phyloP scores from a whole-genome alignment of 805 yeast species.

The Wickerhamomyces ciferrii region DNA sequence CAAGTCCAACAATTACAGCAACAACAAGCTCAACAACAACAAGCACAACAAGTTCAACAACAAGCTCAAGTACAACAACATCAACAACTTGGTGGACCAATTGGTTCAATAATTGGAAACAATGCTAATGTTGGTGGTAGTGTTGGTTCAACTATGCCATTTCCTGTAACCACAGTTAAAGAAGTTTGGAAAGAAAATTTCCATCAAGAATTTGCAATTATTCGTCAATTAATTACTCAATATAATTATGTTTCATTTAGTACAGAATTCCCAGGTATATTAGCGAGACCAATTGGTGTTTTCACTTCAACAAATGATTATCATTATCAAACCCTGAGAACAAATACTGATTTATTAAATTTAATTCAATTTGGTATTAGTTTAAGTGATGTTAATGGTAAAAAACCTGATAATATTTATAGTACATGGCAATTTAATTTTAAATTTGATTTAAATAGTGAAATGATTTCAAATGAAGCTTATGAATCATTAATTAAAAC shows the following conservation, averaged over 20 bases:
- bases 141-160: not conserved
- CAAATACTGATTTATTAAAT: slow-evolving; percentile 82
- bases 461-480: slow-evolving; percentile 87
- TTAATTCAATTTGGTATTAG: slow-evolving; percentile 85
- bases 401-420: slow-evolving; percentile 58
- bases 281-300: slow-evolving; percentile 93
- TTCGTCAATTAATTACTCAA: slow-evolving; percentile 52
- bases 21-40: not conserved
- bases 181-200: slow-evolving; percentile 75
- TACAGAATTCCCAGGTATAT: slow-evolving; percentile 94
- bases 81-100: slow-evolving; percentile 4
- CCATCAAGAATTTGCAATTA: slow-evolving; percentile 57
- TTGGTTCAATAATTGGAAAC: slow-evolving; percentile 10
- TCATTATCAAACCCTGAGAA: slow-evolving; percentile 91
- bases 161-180: slow-evolving; percentile 43
- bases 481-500: slow-evolving; percentile 73
- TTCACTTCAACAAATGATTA: slow-evolving; percentile 87
- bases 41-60: too few species aligned
- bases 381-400: slow-evolving; percentile 62
- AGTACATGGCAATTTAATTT: slow-evolving; percentile 98
- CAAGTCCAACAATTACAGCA: slow-evolving; percentile 2
- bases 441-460: slow-evolving; percentile 65
- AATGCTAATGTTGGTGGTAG: not conserved
- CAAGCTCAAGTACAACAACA: slow-evolving; percentile 11
- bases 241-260: slow-evolving; percentile 65